Evolutionary conservation across 441 rosid genomes (phyloP).

Genomic region (Breynia disticha): DNA sequence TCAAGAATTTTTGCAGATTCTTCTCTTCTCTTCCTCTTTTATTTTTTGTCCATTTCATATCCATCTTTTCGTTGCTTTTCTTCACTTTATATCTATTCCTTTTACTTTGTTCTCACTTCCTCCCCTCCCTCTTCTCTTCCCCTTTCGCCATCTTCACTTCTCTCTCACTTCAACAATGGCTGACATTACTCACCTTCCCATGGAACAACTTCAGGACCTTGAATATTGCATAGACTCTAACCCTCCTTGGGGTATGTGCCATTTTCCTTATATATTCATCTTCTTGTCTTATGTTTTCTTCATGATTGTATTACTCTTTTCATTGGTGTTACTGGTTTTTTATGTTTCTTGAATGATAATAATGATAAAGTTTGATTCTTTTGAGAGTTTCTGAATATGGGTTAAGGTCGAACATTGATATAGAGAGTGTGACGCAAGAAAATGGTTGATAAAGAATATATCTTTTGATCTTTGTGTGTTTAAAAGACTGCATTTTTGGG

Average conservation of each 20-base stretch:
- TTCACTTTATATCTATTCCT: slow-evolving; percentile 45
- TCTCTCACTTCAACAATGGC: slow-evolving; percentile 40
- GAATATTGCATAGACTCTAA: slow-evolving; percentile 98
- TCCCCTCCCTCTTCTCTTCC: slow-evolving; percentile 1
- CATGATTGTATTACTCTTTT: not conserved
- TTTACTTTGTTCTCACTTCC: slow-evolving; percentile 28
- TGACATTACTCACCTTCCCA: slow-evolving; percentile 74
- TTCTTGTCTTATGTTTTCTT: not conserved
- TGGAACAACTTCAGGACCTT: slow-evolving; percentile 97
- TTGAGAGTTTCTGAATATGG: too few species aligned
- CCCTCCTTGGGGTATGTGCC: slow-evolving; percentile 80
- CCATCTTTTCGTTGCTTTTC: slow-evolving; percentile 12
- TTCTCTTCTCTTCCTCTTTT: slow-evolving; percentile 18
- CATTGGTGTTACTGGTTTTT: not conserved
- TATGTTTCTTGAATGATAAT: not conserved
- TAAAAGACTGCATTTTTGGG: not conserved
- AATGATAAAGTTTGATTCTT: too few species aligned
- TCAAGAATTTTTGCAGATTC: slow-evolving; percentile 25
- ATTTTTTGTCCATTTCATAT: not conserved
- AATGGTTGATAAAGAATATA: too few species aligned
- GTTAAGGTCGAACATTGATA: too few species aligned
- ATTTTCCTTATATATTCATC: not conserved
- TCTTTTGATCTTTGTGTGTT: too few species aligned
- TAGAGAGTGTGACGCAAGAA: too few species aligned
- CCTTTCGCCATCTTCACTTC: too few species aligned